These are phyloP conservation scores for Metschnikowia amazonensis DNA, from an alignment of 805 yeast genomes.

Conservation along the genomic window DNA sequence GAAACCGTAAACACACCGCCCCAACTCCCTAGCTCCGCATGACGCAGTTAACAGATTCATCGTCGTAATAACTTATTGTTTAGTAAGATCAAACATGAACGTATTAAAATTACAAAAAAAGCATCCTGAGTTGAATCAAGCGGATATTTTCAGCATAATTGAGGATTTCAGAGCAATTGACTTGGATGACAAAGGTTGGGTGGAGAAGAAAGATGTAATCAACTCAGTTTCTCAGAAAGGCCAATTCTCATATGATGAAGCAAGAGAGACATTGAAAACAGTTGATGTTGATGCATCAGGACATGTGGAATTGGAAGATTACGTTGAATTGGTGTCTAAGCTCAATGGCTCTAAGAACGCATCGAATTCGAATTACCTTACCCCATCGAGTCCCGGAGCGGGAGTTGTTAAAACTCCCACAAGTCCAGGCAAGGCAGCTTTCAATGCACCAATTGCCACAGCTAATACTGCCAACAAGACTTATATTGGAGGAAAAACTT, in stretches of 20 bases:
- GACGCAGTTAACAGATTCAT: neutral
- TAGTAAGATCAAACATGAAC: conserved; percentile 27
- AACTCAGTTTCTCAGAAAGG: conserved; percentile 79
- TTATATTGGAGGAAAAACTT: conserved; percentile 77
- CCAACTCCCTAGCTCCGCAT: conserved; percentile 8
- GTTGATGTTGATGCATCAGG: conserved; percentile 96
- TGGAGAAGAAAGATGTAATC: conserved; percentile 85
- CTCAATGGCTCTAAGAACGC: conserved; percentile 47
- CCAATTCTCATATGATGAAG: conserved; percentile 80
- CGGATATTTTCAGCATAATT: conserved; percentile 78
- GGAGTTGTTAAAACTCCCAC: conserved; percentile 5
- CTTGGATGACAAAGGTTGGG: conserved; percentile 88
- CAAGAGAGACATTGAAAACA: conserved; percentile 86
- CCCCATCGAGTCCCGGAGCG: conserved; percentile 7
- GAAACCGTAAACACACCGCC: conserved; percentile 11
- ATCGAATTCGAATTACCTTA: conserved; percentile 1
- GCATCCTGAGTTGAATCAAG: conserved; percentile 81
- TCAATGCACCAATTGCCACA: conserved; percentile 42
- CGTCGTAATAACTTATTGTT: neutral
- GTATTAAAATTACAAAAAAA: conserved; percentile 57
- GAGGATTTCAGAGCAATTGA: conserved; percentile 86
- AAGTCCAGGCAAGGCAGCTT: conserved; percentile 21
- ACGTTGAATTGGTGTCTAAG: conserved; percentile 77
- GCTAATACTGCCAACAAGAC: conserved; percentile 56
- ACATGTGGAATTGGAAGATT: conserved; percentile 93